Conservation (phyloP, 306 rosid species). For the Trifolium fragiferum region DNA sequence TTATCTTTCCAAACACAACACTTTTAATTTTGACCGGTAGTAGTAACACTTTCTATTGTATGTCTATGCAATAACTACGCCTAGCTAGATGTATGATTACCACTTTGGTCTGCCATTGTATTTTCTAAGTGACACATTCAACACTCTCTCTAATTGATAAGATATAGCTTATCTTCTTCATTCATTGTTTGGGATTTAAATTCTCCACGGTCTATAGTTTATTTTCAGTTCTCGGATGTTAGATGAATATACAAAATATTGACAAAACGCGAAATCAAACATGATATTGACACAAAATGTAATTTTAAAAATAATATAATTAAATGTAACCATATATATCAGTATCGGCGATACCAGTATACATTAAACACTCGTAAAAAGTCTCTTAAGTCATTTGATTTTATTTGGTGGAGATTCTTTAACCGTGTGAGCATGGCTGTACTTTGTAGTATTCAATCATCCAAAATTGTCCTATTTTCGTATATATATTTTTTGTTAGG, state of each 20-base stretch:
- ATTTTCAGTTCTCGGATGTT: background rate
- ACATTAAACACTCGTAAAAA: background rate
- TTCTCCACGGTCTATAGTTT: background rate
- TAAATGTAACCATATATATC: no score
- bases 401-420: background rate
- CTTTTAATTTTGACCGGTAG: conserved; percentile 29
- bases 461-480: conserved; percentile 51
- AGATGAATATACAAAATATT: background rate
- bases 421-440: background rate
- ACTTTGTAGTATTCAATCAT: conserved; percentile 39
- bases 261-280: no score
- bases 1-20: conserved; percentile 21
- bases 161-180: conserved; percentile 16
- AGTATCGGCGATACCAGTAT: no score
- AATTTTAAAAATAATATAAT: no score
- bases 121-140: conserved; percentile 42
- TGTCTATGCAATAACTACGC: conserved; percentile 34
- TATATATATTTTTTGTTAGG: conserved; percentile 18
- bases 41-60: conserved; percentile 28
- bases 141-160: background rate
- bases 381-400: background rate
- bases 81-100: conserved; percentile 28
- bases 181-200: background rate
- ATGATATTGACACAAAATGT: no score
- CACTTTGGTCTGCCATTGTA: conserved; percentile 43